Conservation (phyloP, 1,139 yeast species). For the Scheffersomyces insectosa region DNA sequence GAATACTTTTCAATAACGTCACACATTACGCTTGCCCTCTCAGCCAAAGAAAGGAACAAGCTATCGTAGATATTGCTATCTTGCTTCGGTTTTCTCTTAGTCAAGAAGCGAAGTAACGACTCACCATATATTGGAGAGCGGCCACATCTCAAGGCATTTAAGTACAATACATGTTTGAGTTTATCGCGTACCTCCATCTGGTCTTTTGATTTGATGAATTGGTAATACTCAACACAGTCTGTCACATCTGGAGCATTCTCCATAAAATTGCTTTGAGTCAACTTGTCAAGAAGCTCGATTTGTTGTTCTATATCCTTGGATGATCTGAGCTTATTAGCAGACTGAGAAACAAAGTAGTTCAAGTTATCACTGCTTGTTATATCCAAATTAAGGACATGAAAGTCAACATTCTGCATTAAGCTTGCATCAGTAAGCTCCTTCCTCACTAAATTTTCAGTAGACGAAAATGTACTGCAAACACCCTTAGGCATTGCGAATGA, state of each 20-base stretch:
- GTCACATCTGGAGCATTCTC: slow-evolving; percentile 40
- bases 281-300: slow-evolving; percentile 36
- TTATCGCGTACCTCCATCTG: slow-evolving; percentile 52
- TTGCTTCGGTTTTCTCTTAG: slow-evolving; percentile 13
- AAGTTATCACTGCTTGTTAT: slow-evolving; percentile 49
- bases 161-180: slow-evolving; percentile 58
- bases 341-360: slow-evolving; percentile 51
- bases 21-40: slow-evolving; percentile 44
- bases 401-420: slow-evolving; percentile 36
- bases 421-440: slow-evolving; percentile 32
- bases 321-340: slow-evolving; percentile 50
- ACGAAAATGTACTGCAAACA: slow-evolving; percentile 53
- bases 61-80: slow-evolving; percentile 29
- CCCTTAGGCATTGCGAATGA: slow-evolving; percentile 76
- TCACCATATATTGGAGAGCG: slow-evolving; percentile 60
- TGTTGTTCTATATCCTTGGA: slow-evolving; percentile 45
- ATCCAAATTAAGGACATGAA: slow-evolving; percentile 62
- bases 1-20: slow-evolving; percentile 73
- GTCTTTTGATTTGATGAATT: slow-evolving; percentile 51
- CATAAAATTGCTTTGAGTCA: slow-evolving; percentile 26
- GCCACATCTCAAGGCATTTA: slow-evolving; percentile 64
- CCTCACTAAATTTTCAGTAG: slow-evolving; percentile 44
- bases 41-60: slow-evolving; percentile 40
- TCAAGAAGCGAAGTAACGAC: slow-evolving; percentile 28
- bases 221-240: slow-evolving; percentile 63